Conservation (phyloP, 2,329 filamentous ascomycete species). For the Cordyceps pruinosa region DNA sequence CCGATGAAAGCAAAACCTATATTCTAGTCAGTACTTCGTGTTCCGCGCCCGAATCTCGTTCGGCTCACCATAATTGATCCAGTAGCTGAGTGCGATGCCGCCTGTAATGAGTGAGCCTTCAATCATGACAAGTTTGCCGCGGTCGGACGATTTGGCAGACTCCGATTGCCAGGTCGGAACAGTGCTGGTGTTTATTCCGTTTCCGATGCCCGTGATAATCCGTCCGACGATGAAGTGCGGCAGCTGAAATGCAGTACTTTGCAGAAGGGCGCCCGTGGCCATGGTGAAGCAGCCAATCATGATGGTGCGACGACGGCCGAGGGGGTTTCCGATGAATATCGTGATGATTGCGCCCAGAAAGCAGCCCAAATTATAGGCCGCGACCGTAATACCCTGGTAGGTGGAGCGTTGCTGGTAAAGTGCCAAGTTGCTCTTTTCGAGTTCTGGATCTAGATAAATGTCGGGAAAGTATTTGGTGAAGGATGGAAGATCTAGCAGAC, state of each 20-base stretch:
- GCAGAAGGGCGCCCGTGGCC: slow-evolving; percentile 51
- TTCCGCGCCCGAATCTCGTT: too few relatives aligned
- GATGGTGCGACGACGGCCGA: slow-evolving; percentile 53
- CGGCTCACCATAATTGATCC: slow-evolving; percentile 55
- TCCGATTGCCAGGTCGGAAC: slow-evolving; percentile 56
- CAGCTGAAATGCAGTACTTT: slow-evolving; percentile 48
- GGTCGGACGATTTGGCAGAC: slow-evolving; percentile 49
- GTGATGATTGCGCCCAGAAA: slow-evolving; percentile 58
- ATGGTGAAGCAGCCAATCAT: slow-evolving; percentile 53
- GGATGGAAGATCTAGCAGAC: slow-evolving; percentile 54
- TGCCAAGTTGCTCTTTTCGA: slow-evolving; percentile 23
- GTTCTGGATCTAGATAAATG: slow-evolving; percentile 28
- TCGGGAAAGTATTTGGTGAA: slow-evolving; percentile 47
- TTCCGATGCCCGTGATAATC: slow-evolving; percentile 52
- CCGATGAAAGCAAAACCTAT: slow-evolving; percentile 49
- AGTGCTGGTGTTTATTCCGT: slow-evolving; percentile 52
- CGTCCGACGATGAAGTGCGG: slow-evolving; percentile 52
- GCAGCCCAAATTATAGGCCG: slow-evolving; percentile 54
- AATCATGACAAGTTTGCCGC: slow-evolving; percentile 55
- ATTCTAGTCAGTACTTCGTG: too few relatives aligned
- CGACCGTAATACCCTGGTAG: slow-evolving; percentile 49
- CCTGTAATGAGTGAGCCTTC: slow-evolving; percentile 53
- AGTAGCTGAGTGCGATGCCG: slow-evolving; percentile 52
- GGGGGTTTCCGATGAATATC: slow-evolving; percentile 57
- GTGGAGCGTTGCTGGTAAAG: slow-evolving; percentile 31